These are phyloP conservation scores for Fusarium humuli DNA, from an alignment of 2,329 filamentous ascomycete species.

Conservation along the genomic window DNA sequence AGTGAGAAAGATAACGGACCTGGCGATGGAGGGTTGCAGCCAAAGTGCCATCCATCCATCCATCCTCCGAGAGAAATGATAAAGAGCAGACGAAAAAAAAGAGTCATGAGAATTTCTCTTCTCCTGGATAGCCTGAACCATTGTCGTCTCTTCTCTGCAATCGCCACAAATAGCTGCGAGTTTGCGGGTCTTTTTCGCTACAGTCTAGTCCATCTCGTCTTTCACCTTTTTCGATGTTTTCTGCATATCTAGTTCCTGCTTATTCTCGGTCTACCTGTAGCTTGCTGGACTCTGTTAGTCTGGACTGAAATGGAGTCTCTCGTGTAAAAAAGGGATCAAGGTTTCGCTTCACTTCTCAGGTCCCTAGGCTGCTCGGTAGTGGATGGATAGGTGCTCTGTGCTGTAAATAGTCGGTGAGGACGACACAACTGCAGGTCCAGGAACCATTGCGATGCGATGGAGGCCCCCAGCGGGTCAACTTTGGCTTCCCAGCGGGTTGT, in stretches of 20 bases:
- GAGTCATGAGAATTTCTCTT: conserved; percentile 1
- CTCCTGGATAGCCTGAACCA: conserved; percentile 9
- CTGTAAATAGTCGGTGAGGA: conserved; percentile 44
- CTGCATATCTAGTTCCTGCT: conserved; percentile 25
- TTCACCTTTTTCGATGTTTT: conserved; percentile 28
- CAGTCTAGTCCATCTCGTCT: background rate
- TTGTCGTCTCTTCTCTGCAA: background rate
- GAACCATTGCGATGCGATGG: conserved; percentile 25
- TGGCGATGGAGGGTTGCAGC: conserved; percentile 30
- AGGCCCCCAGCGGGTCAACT: background rate
- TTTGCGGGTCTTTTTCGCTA: conserved; percentile 13
- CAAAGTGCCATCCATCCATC: background rate
- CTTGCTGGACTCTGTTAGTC: background rate
- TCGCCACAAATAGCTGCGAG: conserved; percentile 20
- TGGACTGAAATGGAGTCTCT: conserved; percentile 17
- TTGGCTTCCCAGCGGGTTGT: conserved; percentile 1
- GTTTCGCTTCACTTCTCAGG: conserved; percentile 21
- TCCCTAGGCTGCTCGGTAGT: background rate
- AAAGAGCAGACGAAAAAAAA: background rate
- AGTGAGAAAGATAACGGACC: conserved; percentile 30
- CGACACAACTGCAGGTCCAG: conserved; percentile 37
- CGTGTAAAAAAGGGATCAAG: background rate
- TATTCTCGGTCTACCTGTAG: conserved; percentile 10
- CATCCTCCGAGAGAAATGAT: background rate
- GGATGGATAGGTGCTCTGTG: conserved; percentile 14